phyloP scores from a whole-genome alignment of 2,329 filamentous ascomycete species.

The Botrytis byssoidea region DNA sequence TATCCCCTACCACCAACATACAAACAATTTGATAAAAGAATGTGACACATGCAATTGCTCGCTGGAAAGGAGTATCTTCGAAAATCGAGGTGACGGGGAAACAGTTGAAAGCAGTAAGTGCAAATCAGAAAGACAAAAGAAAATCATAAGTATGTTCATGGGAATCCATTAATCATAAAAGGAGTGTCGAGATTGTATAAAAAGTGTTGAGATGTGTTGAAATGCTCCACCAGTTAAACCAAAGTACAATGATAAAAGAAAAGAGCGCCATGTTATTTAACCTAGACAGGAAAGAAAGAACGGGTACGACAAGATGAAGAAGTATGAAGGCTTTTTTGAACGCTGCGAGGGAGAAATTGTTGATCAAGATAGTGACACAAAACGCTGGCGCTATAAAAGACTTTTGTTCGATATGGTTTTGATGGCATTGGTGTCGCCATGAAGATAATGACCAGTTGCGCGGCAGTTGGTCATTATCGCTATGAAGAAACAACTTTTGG shows the following conservation, averaged over 20 bases:
- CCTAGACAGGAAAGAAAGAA: conserved; percentile 3
- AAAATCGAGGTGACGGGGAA: conserved; percentile 4
- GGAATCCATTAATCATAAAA: conserved; percentile 16
- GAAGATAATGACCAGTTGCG: background rate
- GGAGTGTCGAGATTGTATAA: conserved; percentile 4
- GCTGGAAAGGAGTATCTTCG: conserved; percentile 14
- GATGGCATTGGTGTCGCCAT: background rate
- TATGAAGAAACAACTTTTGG: background rate
- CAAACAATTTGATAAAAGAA: background rate
- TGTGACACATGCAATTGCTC: conserved; percentile 1
- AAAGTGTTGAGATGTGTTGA: background rate
- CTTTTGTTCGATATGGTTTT: background rate
- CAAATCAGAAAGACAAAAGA: conserved; percentile 1
- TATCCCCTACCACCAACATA: conserved; percentile 3
- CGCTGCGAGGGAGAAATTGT: background rate
- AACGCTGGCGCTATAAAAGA: conserved; percentile 1
- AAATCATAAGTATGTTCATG: conserved; percentile 19
- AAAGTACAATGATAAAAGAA: conserved; percentile 11
- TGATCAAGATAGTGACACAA: conserved; percentile 11
- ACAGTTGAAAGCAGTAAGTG: conserved; percentile 3
- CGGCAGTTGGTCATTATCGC: background rate
- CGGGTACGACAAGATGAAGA: conserved; percentile 4
- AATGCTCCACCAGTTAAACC: conserved; percentile 8
- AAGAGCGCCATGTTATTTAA: background rate
- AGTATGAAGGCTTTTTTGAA: conserved; percentile 7